Percentiles rank a stretch among this genome's conserved stretches.
Conservation (phyloP, 2,329 filamentous ascomycete species). For the Fusarium pininemorale region DNA sequence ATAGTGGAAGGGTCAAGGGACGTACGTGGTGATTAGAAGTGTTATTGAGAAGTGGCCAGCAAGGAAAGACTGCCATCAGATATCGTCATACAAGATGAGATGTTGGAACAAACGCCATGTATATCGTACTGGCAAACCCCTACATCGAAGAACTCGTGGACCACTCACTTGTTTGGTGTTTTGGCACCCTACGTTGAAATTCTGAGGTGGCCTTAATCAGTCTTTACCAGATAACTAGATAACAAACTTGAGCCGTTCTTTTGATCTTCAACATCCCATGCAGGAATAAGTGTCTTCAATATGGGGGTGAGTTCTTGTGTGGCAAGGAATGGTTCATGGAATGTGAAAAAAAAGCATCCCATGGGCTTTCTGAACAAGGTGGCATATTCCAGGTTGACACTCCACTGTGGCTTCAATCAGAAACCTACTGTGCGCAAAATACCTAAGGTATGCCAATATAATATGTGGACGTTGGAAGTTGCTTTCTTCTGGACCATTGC, state of each 20-base stretch:
- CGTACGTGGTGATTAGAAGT: conserved; percentile 7
- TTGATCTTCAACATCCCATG: background rate
- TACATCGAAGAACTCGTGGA: conserved; percentile 11
- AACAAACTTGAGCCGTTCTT: conserved; percentile 40
- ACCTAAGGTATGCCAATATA: background rate
- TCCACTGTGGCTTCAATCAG: background rate
- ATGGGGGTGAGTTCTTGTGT: background rate
- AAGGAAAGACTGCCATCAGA: conserved; percentile 2
- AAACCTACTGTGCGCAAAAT: background rate
- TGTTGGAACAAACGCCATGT: conserved; percentile 15
- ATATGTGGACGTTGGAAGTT: background rate
- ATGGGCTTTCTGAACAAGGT: background rate
- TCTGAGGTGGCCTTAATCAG: conserved; percentile 38
- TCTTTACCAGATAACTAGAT: conserved; percentile 38
- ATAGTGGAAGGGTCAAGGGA: conserved; percentile 28
- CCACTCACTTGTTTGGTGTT: conserved; percentile 27
- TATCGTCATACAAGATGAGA: conserved; percentile 6
- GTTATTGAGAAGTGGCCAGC: conserved; percentile 7
- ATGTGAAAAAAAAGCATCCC: background rate
- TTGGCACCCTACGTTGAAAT: conserved; percentile 24
- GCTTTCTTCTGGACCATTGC: background rate
- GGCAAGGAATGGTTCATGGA: conserved; percentile 2
- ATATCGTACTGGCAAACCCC: conserved; percentile 6
- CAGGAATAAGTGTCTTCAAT: background rate
- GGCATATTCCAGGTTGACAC: background rate